A percentile compares a stretch with the other conserved stretches of the same genome.
Evolutionary conservation across 75 land plant genomes (phyloP).

Genomic region (Sequoia sempervirens): DNA sequence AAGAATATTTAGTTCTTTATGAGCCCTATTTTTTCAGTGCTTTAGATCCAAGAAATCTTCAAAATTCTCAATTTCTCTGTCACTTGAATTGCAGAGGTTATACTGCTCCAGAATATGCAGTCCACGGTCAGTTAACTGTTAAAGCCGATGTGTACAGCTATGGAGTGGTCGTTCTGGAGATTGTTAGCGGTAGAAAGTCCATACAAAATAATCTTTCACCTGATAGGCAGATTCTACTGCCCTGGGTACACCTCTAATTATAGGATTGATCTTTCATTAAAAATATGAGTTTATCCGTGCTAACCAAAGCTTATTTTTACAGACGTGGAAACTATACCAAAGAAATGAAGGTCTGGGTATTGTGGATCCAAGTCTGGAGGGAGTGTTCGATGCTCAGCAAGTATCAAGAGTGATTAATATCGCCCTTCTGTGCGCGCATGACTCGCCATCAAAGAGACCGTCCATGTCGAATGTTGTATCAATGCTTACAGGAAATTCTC

Average conservation of each 20-base stretch:
- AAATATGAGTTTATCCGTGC: neutral
- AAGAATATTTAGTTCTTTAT: neutral
- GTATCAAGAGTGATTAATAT: slow-evolving; percentile 23
- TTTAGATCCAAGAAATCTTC: no score
- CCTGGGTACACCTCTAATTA: slow-evolving; percentile 4
- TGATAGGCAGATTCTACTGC: slow-evolving; percentile 15
- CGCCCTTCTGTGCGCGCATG: slow-evolving; percentile 37
- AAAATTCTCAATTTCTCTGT: no score
- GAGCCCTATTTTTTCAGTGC: neutral
- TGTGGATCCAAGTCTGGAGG: slow-evolving; percentile 19
- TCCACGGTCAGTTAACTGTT: slow-evolving; percentile 20
- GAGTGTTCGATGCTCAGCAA: slow-evolving; percentile 11
- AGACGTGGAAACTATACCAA: slow-evolving; percentile 5
- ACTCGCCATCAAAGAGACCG: slow-evolving; percentile 22
- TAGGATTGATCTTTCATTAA: neutral
- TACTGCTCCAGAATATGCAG: slow-evolving; percentile 30
- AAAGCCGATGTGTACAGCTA: slow-evolving; percentile 27
- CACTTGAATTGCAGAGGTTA: slow-evolving; percentile 6
- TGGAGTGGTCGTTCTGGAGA: slow-evolving; percentile 23
- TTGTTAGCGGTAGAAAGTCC: slow-evolving; percentile 20
- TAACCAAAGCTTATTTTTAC: neutral
- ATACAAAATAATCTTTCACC: neutral
- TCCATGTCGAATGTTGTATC: slow-evolving; percentile 32
- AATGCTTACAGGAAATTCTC: slow-evolving; percentile 9
- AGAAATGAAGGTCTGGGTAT: slow-evolving; percentile 16